Conservation (phyloP, 805 yeast genomes). For the Kodamaea lidongshanica region DNA sequence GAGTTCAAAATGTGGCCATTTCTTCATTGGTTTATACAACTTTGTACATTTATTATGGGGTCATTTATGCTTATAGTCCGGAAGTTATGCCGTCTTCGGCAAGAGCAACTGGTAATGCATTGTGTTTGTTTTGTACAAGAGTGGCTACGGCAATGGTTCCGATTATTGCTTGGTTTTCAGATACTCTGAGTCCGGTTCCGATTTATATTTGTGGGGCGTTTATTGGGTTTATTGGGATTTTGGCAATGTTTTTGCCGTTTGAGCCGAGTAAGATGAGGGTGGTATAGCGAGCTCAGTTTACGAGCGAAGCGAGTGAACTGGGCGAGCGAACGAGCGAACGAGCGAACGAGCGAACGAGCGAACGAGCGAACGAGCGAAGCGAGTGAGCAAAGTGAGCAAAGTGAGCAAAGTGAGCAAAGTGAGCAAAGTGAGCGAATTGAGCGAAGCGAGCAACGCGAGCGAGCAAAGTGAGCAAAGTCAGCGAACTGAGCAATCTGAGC, state of each 20-base stretch:
- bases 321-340: too few species aligned
- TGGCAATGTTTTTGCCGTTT: slow-evolving; percentile 29
- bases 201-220: slow-evolving; percentile 33
- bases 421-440: too few species aligned
- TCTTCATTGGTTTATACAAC: slow-evolving; percentile 15
- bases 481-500: too few species aligned
- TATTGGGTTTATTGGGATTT: slow-evolving; percentile 25
- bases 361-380: too few species aligned
- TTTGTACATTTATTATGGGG: slow-evolving; percentile 22
- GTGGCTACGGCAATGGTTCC: slow-evolving; percentile 28
- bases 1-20: slow-evolving; percentile 15
- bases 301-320: too few species aligned
- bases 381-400: slow-evolving; percentile 23
- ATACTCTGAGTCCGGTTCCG: slow-evolving; percentile 24
- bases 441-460: too few species aligned
- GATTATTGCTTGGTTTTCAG: slow-evolving; percentile 27
- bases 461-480: too few species aligned
- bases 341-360: too few species aligned
- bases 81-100: slow-evolving; percentile 32
- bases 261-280: slow-evolving; percentile 27
- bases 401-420: too few species aligned
- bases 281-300: too few species aligned
- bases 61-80: slow-evolving; percentile 30
- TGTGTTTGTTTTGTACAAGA: slow-evolving; percentile 27
- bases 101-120: slow-evolving; percentile 32